These are phyloP conservation scores for Heterobasidion irregulare DNA, from an alignment of 1,284 basidiomycete species.

Conservation along the genomic window DNA sequence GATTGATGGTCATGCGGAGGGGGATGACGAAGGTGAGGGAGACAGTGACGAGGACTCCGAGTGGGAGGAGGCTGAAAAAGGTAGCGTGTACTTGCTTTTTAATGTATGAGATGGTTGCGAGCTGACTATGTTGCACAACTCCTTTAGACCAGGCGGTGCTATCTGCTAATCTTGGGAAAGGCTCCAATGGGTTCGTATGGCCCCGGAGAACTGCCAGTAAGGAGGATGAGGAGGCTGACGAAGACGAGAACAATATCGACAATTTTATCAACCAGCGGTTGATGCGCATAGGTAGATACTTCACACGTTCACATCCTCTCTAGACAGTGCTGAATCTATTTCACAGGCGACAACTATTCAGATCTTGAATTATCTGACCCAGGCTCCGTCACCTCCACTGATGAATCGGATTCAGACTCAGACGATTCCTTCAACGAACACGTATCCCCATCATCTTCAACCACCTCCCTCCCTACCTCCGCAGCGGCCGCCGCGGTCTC, in stretches of 20 bases:
- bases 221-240: slow-evolving; percentile 48
- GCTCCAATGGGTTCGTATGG: slow-evolving; percentile 68
- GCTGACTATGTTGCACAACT: neutral
- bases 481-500: slow-evolving; percentile 26
- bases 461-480: slow-evolving; percentile 32
- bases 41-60: slow-evolving; percentile 48
- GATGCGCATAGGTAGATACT: slow-evolving; percentile 57
- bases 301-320: neutral
- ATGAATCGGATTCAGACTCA: slow-evolving; percentile 16
- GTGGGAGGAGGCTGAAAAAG: slow-evolving; percentile 52
- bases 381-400: slow-evolving; percentile 39
- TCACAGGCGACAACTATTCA: slow-evolving; percentile 48
- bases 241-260: slow-evolving; percentile 28
- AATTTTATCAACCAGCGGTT: slow-evolving; percentile 56
- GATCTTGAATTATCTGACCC: slow-evolving; percentile 54
- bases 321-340: neutral
- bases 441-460: slow-evolving; percentile 24
- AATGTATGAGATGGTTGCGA: neutral
- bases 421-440: slow-evolving; percentile 23
- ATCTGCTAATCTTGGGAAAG: slow-evolving; percentile 42
- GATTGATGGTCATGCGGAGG: slow-evolving; percentile 51
- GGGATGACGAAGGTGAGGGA: slow-evolving; percentile 31
- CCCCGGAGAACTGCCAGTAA: slow-evolving; percentile 32
- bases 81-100: slow-evolving; percentile 24
- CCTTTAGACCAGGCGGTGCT: slow-evolving; percentile 32